These are phyloP conservation scores for Alternaria brassicicola DNA, from an alignment of 2,329 filamentous ascomycete genomes.

Conservation along the genomic window DNA sequence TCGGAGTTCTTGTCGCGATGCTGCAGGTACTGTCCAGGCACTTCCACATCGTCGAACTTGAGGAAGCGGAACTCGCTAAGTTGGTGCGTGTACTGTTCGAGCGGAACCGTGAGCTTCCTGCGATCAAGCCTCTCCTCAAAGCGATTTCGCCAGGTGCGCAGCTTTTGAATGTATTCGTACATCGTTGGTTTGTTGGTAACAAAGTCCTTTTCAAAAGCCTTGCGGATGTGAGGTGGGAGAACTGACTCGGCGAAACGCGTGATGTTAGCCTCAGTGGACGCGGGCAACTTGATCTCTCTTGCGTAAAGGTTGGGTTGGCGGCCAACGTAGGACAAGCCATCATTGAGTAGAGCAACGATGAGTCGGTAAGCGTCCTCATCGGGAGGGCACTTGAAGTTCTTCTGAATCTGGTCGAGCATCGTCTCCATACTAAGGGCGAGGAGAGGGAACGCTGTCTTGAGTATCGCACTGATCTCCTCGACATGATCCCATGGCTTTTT, in stretches of 20 bases:
- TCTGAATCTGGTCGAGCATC: constrained; percentile 98
- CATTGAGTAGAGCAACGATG: constrained; percentile 96
- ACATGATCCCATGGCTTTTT: constrained; percentile 96
- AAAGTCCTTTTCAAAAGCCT: constrained; percentile 97
- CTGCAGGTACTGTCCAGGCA: constrained; percentile 94
- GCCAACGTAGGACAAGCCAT: constrained; percentile 90
- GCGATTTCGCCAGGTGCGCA: constrained; percentile 94
- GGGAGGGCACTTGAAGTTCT: constrained; percentile 98
- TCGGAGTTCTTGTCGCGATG: constrained; percentile 99
- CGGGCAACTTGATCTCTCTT: constrained; percentile 86
- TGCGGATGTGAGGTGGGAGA: constrained; percentile 89
- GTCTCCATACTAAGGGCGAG: constrained; percentile 98
- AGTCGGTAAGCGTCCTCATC: constrained; percentile 97
- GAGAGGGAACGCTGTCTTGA: constrained; percentile 96
- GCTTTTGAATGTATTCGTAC: constrained; percentile 97
- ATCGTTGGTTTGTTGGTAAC: constrained; percentile 94
- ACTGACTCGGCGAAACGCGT: constrained; percentile 96
- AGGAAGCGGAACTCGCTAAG: constrained; percentile 96
- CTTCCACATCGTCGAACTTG: constrained; percentile 98
- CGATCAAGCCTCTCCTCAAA: constrained; percentile 98
- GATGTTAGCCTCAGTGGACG: constrained; percentile 93
- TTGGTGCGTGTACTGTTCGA: constrained; percentile 87
- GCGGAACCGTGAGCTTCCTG: constrained; percentile 70
- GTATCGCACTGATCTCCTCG: constrained; percentile 90
- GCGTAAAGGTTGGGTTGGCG: constrained; percentile 86